Evolutionary conservation across 2,329 filamentous ascomycete species (phyloP).

Genomic region (Penicillium sp.): DNA sequence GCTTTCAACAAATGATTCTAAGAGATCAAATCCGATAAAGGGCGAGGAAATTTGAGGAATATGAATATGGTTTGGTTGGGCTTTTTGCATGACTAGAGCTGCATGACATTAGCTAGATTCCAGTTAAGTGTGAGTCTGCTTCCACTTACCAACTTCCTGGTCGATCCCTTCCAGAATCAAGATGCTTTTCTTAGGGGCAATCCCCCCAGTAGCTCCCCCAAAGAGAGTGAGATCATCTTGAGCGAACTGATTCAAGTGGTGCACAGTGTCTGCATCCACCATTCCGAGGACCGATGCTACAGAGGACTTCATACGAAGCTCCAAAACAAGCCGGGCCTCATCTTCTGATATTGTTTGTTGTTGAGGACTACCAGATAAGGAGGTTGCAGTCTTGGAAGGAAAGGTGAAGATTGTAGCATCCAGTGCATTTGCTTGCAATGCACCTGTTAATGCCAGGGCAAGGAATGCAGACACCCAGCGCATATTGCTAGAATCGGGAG

Average conservation of each 20-base stretch:
- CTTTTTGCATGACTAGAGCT: conserved; percentile 19
- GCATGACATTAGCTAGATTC: conserved; percentile 4
- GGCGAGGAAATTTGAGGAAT: conserved; percentile 17
- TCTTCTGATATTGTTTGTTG: conserved; percentile 26
- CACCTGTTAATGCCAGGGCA: conserved; percentile 25
- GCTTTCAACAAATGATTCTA: conserved; percentile 7
- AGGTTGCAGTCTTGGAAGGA: conserved; percentile 13
- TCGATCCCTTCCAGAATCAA: conserved; percentile 57
- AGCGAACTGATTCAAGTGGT: conserved; percentile 61
- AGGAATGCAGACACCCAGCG: conserved; percentile 28
- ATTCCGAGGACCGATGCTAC: conserved; percentile 44
- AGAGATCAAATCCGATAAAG: conserved; percentile 11
- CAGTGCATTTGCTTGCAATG: conserved; percentile 28
- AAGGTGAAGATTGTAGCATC: conserved; percentile 38
- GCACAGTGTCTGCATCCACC: conserved; percentile 51
- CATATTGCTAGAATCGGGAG: conserved; percentile 23
- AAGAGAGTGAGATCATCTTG: conserved; percentile 55
- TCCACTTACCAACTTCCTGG: conserved; percentile 57
- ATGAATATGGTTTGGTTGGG: conserved; percentile 12
- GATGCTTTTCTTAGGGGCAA: conserved; percentile 30
- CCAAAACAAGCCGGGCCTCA: conserved; percentile 39
- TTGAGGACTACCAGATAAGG: background rate
- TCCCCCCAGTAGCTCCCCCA: conserved; percentile 25
- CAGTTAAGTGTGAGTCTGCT: conserved; percentile 19
- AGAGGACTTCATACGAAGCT: conserved; percentile 51